phyloP scores from a whole-genome alignment of 257 asterid genomes.

The Solanum piurae region DNA sequence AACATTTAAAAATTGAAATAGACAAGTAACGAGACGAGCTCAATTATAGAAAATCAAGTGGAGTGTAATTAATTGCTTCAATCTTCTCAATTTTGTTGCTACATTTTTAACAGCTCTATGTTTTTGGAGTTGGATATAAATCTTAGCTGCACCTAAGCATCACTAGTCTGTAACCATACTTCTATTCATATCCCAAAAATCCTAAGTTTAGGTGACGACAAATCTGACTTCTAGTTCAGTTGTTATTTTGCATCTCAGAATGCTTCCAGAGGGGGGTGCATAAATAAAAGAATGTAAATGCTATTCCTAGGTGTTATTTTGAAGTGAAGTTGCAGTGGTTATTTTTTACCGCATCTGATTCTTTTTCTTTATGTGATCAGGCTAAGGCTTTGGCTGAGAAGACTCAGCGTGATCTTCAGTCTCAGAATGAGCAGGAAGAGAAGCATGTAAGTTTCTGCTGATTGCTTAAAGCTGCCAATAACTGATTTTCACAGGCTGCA shows the following conservation, averaged over 20 bases:
- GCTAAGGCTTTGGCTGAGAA: slow-evolving; percentile 82
- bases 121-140: background rate
- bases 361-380: slow-evolving; percentile 29
- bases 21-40: background rate
- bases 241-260: background rate
- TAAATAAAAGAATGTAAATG: background rate
- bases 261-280: background rate
- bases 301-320: background rate
- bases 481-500: background rate
- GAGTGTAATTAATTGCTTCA: background rate
- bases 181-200: background rate
- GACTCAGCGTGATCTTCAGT: slow-evolving; percentile 78
- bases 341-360: background rate
- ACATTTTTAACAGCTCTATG: background rate
- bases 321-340: background rate
- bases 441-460: slow-evolving; percentile 47
- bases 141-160: background rate
- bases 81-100: background rate
- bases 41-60: background rate
- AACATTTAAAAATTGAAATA: background rate
- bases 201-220: background rate
- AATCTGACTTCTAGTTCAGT: background rate
- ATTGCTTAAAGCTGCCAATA: background rate
- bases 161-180: background rate
- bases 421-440: slow-evolving; percentile 78